Percentiles rank a stretch among this genome's conserved stretches.
These are phyloP conservation scores for Colletotrichum sp. DNA, from an alignment of 2,329 filamentous ascomycete genomes.

Conservation along the genomic window DNA sequence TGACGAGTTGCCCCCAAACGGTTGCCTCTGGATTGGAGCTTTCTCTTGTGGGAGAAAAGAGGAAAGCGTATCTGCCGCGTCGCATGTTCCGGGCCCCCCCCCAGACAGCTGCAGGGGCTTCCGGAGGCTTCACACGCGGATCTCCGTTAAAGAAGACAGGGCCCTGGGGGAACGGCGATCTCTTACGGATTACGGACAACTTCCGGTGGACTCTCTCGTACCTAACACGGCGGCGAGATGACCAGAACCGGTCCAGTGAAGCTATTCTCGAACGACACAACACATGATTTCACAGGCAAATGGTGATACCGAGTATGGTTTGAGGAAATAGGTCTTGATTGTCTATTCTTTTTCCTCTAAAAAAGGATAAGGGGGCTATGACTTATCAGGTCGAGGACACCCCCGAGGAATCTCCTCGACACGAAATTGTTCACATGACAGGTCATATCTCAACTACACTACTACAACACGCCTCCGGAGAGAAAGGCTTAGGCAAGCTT, in stretches of 20 bases:
- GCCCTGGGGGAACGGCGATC: background rate
- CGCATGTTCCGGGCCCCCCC: background rate
- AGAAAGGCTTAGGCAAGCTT: background rate
- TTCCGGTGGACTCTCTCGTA: background rate
- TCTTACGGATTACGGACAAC: background rate
- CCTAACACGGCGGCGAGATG: background rate
- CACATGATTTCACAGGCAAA: background rate
- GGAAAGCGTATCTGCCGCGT: background rate
- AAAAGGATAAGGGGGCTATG: background rate
- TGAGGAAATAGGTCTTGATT: background rate
- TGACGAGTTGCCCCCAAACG: background rate
- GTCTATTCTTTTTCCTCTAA: background rate
- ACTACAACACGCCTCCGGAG: background rate
- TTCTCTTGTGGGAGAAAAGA: background rate
- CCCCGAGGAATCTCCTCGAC: background rate
- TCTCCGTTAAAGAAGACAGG: background rate
- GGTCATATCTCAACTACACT: background rate
- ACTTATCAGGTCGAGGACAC: background rate
- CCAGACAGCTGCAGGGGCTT: background rate
- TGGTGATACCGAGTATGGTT: background rate
- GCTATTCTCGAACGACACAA: background rate
- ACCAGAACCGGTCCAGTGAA: background rate
- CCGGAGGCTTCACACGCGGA: background rate
- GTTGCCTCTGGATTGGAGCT: background rate
- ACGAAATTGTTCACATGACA: background rate